Base-by-base conservation (phyloP, 1,139 yeast genomes). In the Zygoascus sp. region DNA sequence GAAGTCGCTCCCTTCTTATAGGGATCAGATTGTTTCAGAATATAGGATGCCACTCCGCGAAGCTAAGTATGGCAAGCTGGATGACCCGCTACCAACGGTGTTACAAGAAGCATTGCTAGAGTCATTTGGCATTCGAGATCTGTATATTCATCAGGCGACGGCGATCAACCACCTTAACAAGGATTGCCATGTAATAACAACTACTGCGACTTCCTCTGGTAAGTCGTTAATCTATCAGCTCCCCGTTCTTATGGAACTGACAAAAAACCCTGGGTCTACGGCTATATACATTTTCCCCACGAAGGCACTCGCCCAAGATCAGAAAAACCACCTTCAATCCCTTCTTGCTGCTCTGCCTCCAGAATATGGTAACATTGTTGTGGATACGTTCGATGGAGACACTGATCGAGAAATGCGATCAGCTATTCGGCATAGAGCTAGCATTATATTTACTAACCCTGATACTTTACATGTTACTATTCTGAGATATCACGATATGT, bases 301-400 rank as follows among this genome's bases (percentile, higher is more conserved):
- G 0, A 92, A 92, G 60, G 98, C 99, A 0, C 70, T 92, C 42
- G 97, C 98, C 0, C 98, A 92, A 61, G 98, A 92, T 68, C 99
- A 92, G 65, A 83, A 82, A 58, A 71, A 96, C 44, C 82, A 95
- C 11, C 70, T 94, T 47, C 73, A 75, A 45, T 78, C 76, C 27
- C 68, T 89, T n/a, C 68, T 87, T 22, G 44, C 54, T 36, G 59
- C 57, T 8, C 51, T 52, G 8, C 44, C 54, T 9, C 45, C 48
- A 17, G 42, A 36, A 10, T 36, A 17, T 10, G 56, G 56, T 8
- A 65, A 66, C 11, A 66, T 77, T 4, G 60, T 70, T 1, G 85
- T 83, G 1, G 90, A 84, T 43, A 86, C 97, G 0, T 92, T 80
- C 59, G 99, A 92, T 64, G 98, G 98, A 2, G 99, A 92, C 62